Base-by-base conservation (phyloP, 1,139 yeast genomes). In the Taphrina betulina region DNA sequence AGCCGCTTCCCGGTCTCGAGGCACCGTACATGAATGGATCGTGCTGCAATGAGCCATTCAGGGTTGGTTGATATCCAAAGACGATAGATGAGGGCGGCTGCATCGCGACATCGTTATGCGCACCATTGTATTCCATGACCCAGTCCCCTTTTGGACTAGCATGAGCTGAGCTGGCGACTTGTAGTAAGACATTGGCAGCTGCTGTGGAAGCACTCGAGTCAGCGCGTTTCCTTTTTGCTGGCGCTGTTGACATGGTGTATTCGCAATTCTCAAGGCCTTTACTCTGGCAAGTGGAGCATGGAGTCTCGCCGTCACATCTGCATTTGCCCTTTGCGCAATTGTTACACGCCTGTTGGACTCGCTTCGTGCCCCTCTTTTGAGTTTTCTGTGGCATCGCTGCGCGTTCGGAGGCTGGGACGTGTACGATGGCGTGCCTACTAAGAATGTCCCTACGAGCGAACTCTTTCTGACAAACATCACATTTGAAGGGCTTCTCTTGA, bases 271-370 rank as follows among this genome's bases (percentile, higher is more conserved):
- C 46, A 12, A 38, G 40, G 14, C 46, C 46, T 14, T 42, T 41
- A 3, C 46, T 40, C 26, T 50, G 54, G 17, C 54, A 50, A 5
- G 54, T 50, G 4, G 54, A 50, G 40, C 54, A 50, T 20, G 54
- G 54, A 2, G 38, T 38, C 5, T 31, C 54, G 31, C 54, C 54
- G n/a, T 50, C 54, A 26, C 54, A 50, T 8, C 54, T 23, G 26
- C 54, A 50, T 24, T 50, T 50, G 33, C 54, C 54, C 17, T 40
- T 50, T 38, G 54, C 54, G 34, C 54, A 50, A 20, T 50, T 38
- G 19, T 38, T 50, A 26, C 54, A 50, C 23, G 54, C 54, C 8
- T 50, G 54, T 17, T 50, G 54, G 3, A 50, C 46, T 16, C 54
- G 54, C 14, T 50, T 50, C 14, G 54, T 33, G 23, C 54, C 54